Percentiles rank a stretch among this genome's conserved stretches.
Evolutionary conservation across 352 stramenopile genomes (phyloP).

Genomic region (Globisporangium orthogonon): DNA sequence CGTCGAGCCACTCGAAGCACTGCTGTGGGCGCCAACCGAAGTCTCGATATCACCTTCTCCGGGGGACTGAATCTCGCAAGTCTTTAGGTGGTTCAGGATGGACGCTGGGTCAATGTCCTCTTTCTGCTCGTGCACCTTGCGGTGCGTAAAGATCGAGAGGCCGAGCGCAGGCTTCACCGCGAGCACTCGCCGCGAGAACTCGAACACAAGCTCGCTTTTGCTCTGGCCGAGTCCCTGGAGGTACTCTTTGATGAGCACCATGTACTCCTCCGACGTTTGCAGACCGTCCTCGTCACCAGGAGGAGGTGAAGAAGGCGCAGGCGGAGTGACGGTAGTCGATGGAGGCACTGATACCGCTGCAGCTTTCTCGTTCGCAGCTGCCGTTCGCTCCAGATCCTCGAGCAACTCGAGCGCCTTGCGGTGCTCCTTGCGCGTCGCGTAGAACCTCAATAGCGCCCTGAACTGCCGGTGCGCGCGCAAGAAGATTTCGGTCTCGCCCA

Average conservation of each 20-base stretch:
- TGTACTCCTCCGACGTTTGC: constrained; percentile 40
- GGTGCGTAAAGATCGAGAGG: constrained; percentile 75
- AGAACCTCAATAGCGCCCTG: constrained; percentile 61
- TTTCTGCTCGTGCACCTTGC: constrained; percentile 33
- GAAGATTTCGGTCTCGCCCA: constrained; percentile 73
- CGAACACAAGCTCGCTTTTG: constrained; percentile 67
- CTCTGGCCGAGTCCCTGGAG: constrained; percentile 55
- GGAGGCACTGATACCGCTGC: constrained; percentile 2
- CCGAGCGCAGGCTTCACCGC: constrained; percentile 44
- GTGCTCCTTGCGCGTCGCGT: constrained; percentile 60
- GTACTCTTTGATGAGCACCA: constrained; percentile 60
- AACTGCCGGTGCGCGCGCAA: constrained; percentile 59
- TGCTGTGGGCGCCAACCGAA: not conserved
- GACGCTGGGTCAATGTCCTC: constrained; percentile 59
- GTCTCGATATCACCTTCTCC: not conserved
- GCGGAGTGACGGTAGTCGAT: not conserved
- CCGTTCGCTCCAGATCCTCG: constrained; percentile 66
- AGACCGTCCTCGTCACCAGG: constrained; percentile 9
- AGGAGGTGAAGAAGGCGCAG: constrained; percentile 1
- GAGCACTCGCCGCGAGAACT: constrained; percentile 73
- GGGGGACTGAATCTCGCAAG: constrained; percentile 25
- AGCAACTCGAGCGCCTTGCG: constrained; percentile 76
- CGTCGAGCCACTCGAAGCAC: not conserved
- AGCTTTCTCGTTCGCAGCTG: constrained; percentile 18
- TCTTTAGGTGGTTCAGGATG: constrained; percentile 67